Percentiles rank a stretch among this genome's conserved stretches.
Evolutionary conservation across 2,329 filamentous ascomycete species (phyloP).

Genomic region (Phyllachora maydis): DNA sequence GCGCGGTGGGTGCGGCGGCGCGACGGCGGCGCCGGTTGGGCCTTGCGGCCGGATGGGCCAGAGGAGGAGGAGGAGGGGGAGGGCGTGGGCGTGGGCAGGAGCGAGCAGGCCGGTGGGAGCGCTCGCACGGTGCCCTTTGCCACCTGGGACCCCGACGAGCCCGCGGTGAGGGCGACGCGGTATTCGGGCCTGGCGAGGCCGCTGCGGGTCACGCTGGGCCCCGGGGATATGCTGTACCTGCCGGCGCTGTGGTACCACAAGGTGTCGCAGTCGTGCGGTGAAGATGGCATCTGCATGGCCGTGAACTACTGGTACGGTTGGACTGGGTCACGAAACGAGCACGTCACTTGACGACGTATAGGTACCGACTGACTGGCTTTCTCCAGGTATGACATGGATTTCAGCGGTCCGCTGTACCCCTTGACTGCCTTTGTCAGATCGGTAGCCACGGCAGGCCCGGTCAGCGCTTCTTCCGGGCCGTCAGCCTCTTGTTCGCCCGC

Average conservation of each 20-base stretch:
- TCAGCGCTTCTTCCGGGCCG: no score
- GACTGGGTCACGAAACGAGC: no score
- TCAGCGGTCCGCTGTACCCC: slow-evolving; percentile 46
- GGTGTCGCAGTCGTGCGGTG: slow-evolving; percentile 47
- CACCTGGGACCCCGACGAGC: slow-evolving; percentile 52
- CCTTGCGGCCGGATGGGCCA: not conserved
- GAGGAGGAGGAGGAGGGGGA: not conserved
- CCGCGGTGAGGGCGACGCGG: slow-evolving; percentile 23
- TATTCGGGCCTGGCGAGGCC: slow-evolving; percentile 41
- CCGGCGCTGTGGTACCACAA: slow-evolving; percentile 77
- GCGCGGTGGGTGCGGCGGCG: slow-evolving; percentile 33
- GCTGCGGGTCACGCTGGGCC: slow-evolving; percentile 44
- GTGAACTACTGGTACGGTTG: slow-evolving; percentile 68
- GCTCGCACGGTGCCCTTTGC: slow-evolving; percentile 39
- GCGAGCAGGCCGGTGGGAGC: no score
- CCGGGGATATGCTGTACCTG: slow-evolving; percentile 66
- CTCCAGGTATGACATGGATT: slow-evolving; percentile 60
- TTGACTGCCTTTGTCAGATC: slow-evolving; percentile 31
- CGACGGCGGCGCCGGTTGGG: slow-evolving; percentile 6
- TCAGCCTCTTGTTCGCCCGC: slow-evolving; percentile 63
- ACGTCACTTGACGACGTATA: no score
- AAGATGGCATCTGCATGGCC: slow-evolving; percentile 54
- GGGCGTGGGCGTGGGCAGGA: no score
- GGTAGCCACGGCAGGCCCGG: slow-evolving; percentile 4
- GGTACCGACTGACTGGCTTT: no score